These are phyloP conservation scores for Colletotrichum siamense DNA, from an alignment of 2,329 filamentous ascomycete species.

Conservation along the genomic window DNA sequence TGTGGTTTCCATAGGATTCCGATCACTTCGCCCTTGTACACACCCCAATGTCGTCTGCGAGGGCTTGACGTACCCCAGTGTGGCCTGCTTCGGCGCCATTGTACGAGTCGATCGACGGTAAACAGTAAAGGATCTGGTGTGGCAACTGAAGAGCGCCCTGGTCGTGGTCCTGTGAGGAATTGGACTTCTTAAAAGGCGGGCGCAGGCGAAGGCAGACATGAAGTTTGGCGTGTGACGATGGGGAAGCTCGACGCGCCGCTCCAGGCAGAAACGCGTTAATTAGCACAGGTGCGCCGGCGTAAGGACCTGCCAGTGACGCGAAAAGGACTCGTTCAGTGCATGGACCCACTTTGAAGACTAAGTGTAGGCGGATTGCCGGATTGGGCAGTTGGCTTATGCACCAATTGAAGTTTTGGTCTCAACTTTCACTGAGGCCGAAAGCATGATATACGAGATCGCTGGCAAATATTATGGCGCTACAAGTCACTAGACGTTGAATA, in stretches of 20 bases:
- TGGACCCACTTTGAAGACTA: not conserved
- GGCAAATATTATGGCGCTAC: not conserved
- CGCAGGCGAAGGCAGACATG: constrained; percentile 14
- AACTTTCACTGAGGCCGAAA: not conserved
- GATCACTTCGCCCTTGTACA: constrained; percentile 31
- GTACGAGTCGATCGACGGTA: constrained; percentile 3
- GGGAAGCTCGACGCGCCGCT: constrained; percentile 38
- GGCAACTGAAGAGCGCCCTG: not conserved
- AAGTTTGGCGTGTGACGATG: not conserved
- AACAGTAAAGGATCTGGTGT: not conserved
- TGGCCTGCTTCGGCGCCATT: constrained; percentile 75
- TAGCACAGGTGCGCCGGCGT: constrained; percentile 25
- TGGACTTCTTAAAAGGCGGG: constrained; percentile 5
- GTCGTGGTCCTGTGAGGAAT: not conserved
- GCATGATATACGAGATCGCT: not conserved
- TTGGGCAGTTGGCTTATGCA: not conserved
- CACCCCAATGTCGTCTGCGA: constrained; percentile 79
- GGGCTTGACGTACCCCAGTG: constrained; percentile 84
- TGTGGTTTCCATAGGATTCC: not conserved
- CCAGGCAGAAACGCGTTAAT: constrained; percentile 48
- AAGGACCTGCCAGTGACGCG: not conserved
- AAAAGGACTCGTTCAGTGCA: not conserved
- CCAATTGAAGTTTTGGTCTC: not conserved
- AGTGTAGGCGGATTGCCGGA: not conserved
- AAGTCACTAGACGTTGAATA: not conserved